Base-by-base conservation (phyloP, 306 rosid genomes). In the Acacia melanoxylon region DNA sequence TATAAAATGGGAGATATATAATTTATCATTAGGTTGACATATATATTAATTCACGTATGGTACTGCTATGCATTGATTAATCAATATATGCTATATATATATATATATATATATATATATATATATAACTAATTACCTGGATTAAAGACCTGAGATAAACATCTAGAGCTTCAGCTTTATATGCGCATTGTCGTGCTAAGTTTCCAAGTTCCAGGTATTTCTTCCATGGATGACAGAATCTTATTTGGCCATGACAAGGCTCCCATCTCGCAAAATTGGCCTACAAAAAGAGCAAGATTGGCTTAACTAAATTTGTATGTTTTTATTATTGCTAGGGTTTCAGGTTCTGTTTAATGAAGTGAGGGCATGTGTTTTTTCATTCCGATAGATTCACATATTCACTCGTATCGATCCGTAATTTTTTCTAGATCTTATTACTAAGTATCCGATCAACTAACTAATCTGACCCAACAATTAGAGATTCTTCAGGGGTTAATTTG, bases 181-280 rank as follows among this genome's bases (percentile, higher is more conserved):
- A 83, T 0, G 87, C 87, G 54, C 91, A 86, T 78, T 83, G 86
- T 11, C 87, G 74, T 0, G 81, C 76, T 22, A 88, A 51, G 63
- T 33, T 81, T 49, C 91, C 89, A 15, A 88, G n/a, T 68, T 83
- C 82, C 24, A 79, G 37, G 74, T 88, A 88, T 31, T 81, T 85
- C 16, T 72, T 72, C 91, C 89, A 88, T 16, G 91, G 91, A 78
- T 88, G 89, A 10, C 79, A 84, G 41, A 81, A 81, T 74, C 79
- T 59, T 74, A 86, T 81, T 19, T 44, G 45, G 11, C 86, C 84
- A 52, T 86, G 86, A 31, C 86, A 8, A 17, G 85, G 81, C 68
- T 88, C 89, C 91, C 91, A 88, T 46, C 87, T 79, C 20, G 89
- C 91, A 25, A 81, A 78, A 73, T 46, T 72, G 41, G 76, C 59